phyloP scores from a whole-genome alignment of 495 filamentous ascomycete species.

The Aspergillus nidulans region DNA sequence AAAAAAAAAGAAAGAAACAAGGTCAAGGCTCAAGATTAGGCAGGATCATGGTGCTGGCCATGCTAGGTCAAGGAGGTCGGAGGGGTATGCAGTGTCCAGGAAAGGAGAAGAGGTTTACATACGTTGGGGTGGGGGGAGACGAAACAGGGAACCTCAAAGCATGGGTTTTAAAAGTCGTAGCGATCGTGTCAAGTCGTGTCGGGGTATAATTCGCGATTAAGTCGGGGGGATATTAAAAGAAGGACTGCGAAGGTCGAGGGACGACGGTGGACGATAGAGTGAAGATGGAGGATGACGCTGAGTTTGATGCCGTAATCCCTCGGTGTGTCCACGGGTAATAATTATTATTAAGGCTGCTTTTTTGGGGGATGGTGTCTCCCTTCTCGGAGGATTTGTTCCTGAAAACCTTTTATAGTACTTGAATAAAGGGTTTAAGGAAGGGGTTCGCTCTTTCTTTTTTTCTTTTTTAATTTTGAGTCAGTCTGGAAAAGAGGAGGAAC shows the following conservation, averaged over 20 bases:
- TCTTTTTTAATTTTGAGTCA: constrained; percentile 23
- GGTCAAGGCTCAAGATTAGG: not conserved
- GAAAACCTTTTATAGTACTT: constrained; percentile 16
- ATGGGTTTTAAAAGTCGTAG: constrained; percentile 28
- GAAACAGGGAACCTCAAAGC: constrained; percentile 36
- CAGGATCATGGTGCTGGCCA: not conserved
- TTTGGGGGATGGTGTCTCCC: constrained; percentile 9
- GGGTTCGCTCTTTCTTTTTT: constrained; percentile 5
- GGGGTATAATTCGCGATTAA: constrained; percentile 2
- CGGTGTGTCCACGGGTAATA: constrained; percentile 14
- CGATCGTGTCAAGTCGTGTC: constrained; percentile 22
- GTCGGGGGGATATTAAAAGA: constrained; percentile 17
- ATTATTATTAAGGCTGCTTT: constrained; percentile 12
- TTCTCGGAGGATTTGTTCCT: constrained; percentile 23
- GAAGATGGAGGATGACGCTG: constrained; percentile 7
- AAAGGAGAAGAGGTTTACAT: constrained; percentile 21
- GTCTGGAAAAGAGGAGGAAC: constrained; percentile 18
- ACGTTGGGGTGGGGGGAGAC: constrained; percentile 39
- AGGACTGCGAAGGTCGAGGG: constrained; percentile 14
- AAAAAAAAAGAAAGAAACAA: not conserved
- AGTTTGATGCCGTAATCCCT: constrained; percentile 8
- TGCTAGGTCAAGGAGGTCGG: not conserved
- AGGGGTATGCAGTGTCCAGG: not conserved
- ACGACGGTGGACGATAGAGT: constrained; percentile 7
- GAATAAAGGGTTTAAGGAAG: not conserved